Conservation (phyloP, 192 early-diverging fungal species). For the Coemansia sp. region DNA sequence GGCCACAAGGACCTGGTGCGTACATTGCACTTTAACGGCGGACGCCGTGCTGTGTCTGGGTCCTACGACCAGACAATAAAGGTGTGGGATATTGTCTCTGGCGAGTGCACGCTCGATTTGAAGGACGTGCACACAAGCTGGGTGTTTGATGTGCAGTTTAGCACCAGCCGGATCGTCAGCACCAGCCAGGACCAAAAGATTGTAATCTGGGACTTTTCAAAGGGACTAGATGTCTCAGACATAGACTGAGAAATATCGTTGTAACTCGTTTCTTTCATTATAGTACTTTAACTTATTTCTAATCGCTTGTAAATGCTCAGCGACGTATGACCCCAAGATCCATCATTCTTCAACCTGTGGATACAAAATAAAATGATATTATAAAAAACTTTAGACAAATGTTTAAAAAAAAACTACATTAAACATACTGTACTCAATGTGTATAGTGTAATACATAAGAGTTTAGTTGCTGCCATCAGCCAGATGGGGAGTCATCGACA, state of each 20-base stretch:
- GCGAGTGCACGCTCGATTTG: conserved; percentile 71
- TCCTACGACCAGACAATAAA: conserved; percentile 93
- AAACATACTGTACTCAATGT: neutral
- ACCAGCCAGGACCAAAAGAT: conserved; percentile 66
- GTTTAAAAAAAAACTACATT: neutral
- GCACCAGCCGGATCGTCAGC: conserved; percentile 75
- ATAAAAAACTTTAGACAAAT: neutral
- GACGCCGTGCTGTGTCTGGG: conserved; percentile 81
- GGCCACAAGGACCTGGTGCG: conserved; percentile 79
- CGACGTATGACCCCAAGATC: neutral
- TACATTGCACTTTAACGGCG: conserved; percentile 78
- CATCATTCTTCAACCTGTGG: neutral
- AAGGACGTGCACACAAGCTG: conserved; percentile 81
- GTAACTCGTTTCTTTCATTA: neutral
- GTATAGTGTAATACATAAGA: neutral
- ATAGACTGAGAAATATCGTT: conserved; percentile 19
- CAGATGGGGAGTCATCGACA: conserved; percentile 4
- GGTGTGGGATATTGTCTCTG: conserved; percentile 88
- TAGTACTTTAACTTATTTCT: neutral
- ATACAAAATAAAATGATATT: neutral
- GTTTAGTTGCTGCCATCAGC: neutral
- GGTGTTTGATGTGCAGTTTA: conserved; percentile 97
- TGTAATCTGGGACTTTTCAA: conserved; percentile 57
- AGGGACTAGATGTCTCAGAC: conserved; percentile 38
- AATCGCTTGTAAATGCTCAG: neutral